Evolutionary conservation across 2,329 filamentous ascomycete genomes (phyloP).

Genomic region (Aspergillus fructus): DNA sequence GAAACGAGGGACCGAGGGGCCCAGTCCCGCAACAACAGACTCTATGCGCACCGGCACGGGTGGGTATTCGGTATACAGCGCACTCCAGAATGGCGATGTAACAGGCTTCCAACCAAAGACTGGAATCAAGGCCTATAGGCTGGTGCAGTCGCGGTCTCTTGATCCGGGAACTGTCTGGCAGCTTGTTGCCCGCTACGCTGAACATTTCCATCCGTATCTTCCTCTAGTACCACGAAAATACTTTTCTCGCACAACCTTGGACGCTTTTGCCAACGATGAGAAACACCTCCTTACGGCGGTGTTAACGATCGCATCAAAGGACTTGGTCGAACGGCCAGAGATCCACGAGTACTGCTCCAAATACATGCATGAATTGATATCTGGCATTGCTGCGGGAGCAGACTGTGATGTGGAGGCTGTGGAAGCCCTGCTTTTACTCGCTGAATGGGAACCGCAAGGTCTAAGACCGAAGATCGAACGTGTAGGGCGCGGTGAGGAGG

Average conservation of each 20-base stretch:
- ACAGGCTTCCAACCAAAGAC: slow-evolving; percentile 27
- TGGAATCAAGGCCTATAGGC: slow-evolving; percentile 43
- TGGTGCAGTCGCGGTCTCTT: slow-evolving; percentile 46
- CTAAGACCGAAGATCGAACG: slow-evolving; percentile 59
- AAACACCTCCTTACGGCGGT: slow-evolving; percentile 69
- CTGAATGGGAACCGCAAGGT: slow-evolving; percentile 71
- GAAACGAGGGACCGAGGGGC: slow-evolving; percentile 33
- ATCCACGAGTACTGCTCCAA: slow-evolving; percentile 66
- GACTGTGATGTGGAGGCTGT: slow-evolving; percentile 69
- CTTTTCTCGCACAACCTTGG: slow-evolving; percentile 55
- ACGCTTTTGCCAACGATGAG: slow-evolving; percentile 59
- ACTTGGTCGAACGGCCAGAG: slow-evolving; percentile 62
- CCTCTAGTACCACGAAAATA: slow-evolving; percentile 64
- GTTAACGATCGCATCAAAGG: slow-evolving; percentile 69
- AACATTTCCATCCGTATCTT: slow-evolving; percentile 69
- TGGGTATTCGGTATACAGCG: slow-evolving; percentile 25
- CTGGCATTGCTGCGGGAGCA: slow-evolving; percentile 64
- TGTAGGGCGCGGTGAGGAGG: slow-evolving; percentile 70
- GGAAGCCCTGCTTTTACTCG: slow-evolving; percentile 67
- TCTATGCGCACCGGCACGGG: slow-evolving; percentile 23
- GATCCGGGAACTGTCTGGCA: slow-evolving; percentile 53
- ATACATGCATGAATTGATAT: slow-evolving; percentile 69
- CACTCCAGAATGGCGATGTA: slow-evolving; percentile 26
- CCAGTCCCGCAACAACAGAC: slow-evolving; percentile 20
- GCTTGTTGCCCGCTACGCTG: slow-evolving; percentile 59